Base-by-base conservation (phyloP, 1,284 basidiomycete genomes). In the Fomitopsis palustris region DNA sequence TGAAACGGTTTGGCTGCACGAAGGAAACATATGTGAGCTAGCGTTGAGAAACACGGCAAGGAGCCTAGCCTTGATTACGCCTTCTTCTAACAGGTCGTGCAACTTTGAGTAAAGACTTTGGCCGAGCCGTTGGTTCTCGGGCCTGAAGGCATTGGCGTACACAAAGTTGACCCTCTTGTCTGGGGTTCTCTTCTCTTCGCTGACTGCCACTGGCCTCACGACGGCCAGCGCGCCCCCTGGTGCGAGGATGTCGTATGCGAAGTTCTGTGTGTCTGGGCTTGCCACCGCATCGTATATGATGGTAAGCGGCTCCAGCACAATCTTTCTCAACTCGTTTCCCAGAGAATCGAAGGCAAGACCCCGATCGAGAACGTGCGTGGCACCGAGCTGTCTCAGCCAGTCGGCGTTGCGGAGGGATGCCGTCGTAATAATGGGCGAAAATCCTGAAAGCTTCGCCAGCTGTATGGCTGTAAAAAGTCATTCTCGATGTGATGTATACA, bases 351-450 rank as follows among this genome's bases (percentile, higher is more conserved):
- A 57, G 7, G 63, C 53, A 1, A 58, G 56, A 23, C 59, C 55
- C 25, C 72, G 69, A 57, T 73, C 69, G 60, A 76, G 64, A 19
- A 71, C 65, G 35, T 72, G 72, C 4, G 72, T 73, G 1, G 75
- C 77, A 3, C 77, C 77, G 31, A 75, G 66, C 0, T 66, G 64
- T 54, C 70, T 73, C 61, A 74, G 66, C 55, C 70, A 67, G 1
- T 60, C 69, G 9, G 62, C 63, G 63, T 76, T 73, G 57, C 66
- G 66, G 10, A 65, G 59, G 6, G 74, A 75, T 3, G 72, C 69
- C 2, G 75, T 75, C 8, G 72, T 65, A 62, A 75, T 65, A 54
- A 74, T 72, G 1, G 68, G 71, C n/a, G 53, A 45, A 66, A 73
- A 72, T 0, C 75, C 75, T 2, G 70, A 65, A 29, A 72, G 59